These are phyloP conservation scores for Suhomyces chickasaworum DNA, from an alignment of 1,139 yeast species.

Conservation along the genomic window DNA sequence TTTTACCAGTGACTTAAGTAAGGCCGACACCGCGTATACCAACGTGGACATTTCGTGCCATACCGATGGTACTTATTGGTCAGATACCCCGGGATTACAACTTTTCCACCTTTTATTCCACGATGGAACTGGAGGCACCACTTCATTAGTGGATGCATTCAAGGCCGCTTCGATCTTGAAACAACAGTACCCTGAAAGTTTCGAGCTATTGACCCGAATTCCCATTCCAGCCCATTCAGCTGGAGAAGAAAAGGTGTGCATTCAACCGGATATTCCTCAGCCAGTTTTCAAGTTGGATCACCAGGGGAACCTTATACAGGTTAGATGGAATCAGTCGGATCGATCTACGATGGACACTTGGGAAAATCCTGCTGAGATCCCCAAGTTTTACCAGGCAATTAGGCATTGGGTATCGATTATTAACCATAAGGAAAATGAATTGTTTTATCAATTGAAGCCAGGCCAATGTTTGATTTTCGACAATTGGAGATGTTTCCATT, in stretches of 20 bases:
- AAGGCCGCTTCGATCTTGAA: slow-evolving; percentile 58
- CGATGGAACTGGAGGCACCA: slow-evolving; percentile 74
- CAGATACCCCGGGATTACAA: slow-evolving; percentile 75
- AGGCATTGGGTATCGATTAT: slow-evolving; percentile 59
- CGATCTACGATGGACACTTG: slow-evolving; percentile 66
- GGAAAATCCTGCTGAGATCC: slow-evolving; percentile 55
- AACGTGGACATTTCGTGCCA: slow-evolving; percentile 67
- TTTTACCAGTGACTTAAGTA: slow-evolving; percentile 70
- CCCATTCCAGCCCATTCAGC: slow-evolving; percentile 78
- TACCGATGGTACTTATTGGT: slow-evolving; percentile 81
- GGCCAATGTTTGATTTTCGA: slow-evolving; percentile 73
- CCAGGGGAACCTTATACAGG: slow-evolving; percentile 59
- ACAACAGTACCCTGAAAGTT: slow-evolving; percentile 54
- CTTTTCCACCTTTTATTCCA: slow-evolving; percentile 67
- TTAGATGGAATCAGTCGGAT: slow-evolving; percentile 78
- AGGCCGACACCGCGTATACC: slow-evolving; percentile 76
- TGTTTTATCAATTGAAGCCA: slow-evolving; percentile 60
- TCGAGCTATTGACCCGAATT: slow-evolving; percentile 51
- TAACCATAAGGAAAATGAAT: slow-evolving; percentile 53
- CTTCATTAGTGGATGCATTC: slow-evolving; percentile 72
- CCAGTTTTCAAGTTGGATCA: slow-evolving; percentile 64
- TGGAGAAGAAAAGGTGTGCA: slow-evolving; percentile 69
- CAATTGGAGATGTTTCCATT: slow-evolving; percentile 77
- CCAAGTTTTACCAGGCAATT: slow-evolving; percentile 61
- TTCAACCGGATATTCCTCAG: slow-evolving; percentile 60